These are phyloP conservation scores for Arthrobotrys entomopaga DNA, from an alignment of 2,329 filamentous ascomycete species.

Conservation along the genomic window DNA sequence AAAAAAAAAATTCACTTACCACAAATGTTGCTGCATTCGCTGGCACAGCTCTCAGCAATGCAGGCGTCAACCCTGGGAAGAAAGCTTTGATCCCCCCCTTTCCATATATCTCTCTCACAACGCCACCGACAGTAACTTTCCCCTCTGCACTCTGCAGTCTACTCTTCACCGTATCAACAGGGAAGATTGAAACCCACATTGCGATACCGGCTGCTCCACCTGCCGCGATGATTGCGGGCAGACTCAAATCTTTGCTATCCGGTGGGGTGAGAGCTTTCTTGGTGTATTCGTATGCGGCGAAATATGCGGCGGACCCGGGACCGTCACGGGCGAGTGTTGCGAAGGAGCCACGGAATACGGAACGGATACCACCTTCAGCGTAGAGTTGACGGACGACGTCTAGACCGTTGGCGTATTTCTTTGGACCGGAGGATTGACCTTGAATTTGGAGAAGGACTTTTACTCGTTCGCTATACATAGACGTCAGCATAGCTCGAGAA, in stretches of 20 bases:
- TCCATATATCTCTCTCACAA: conserved; percentile 83
- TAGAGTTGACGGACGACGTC: conserved; percentile 96
- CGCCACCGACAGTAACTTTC: conserved; percentile 79
- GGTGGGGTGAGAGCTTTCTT: conserved; percentile 87
- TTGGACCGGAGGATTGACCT: conserved; percentile 89
- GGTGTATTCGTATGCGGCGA: conserved; percentile 95
- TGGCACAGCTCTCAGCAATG: conserved; percentile 89
- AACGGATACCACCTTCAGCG: conserved; percentile 85
- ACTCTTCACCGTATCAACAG: conserved; percentile 95
- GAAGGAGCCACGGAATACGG: conserved; percentile 87
- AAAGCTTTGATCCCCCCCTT: conserved; percentile 88
- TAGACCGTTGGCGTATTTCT: conserved; percentile 85
- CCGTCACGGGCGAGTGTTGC: conserved; percentile 95
- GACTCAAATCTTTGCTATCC: conserved; percentile 81
- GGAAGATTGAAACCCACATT: conserved; percentile 99
- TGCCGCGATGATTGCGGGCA: conserved; percentile 83
- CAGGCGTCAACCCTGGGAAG: conserved; percentile 95
- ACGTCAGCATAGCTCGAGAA: conserved; percentile 1
- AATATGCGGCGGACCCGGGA: conserved; percentile 92
- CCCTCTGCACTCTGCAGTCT: conserved; percentile 90
- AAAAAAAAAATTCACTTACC: conserved; percentile 53
- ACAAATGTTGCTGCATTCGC: conserved; percentile 94
- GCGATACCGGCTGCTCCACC: conserved; percentile 92
- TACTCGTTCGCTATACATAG: conserved; percentile 77
- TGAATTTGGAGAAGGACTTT: conserved; percentile 99